Evolutionary conservation across 768 basidiomycete genomes (phyloP).

Genomic region (Boletellus ananiceps): DNA sequence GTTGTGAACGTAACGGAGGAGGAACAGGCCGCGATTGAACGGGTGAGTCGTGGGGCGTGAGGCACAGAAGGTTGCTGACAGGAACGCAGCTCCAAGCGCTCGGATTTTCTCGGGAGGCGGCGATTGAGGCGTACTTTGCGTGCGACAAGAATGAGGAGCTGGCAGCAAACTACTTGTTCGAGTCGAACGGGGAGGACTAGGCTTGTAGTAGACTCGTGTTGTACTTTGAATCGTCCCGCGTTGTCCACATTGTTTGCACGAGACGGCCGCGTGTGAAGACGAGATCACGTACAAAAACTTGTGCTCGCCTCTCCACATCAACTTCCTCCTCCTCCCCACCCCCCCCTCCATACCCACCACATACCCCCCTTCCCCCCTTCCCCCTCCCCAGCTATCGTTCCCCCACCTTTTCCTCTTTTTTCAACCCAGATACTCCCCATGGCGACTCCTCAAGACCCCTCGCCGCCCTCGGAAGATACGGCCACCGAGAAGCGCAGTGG

Average conservation of each 20-base stretch:
- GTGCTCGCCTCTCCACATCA: constrained; percentile 18
- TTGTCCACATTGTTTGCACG: constrained; percentile 27
- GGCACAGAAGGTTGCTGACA: constrained; percentile 1
- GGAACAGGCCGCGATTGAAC: constrained; percentile 82
- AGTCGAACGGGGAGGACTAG: constrained; percentile 42
- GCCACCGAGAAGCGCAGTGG: constrained; percentile 21
- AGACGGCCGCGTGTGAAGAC: constrained; percentile 25
- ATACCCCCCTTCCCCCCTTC: constrained; percentile 16
- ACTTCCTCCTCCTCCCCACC: constrained; percentile 14
- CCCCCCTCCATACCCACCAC: constrained; percentile 25
- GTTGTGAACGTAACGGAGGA: constrained; percentile 79
- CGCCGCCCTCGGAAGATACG: constrained; percentile 13
- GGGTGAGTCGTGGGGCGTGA: constrained; percentile 51
- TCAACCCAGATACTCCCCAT: constrained; percentile 8
- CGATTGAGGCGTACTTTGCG: constrained; percentile 87
- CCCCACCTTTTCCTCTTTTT: background rate
- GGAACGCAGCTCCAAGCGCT: constrained; percentile 67
- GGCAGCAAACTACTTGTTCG: constrained; percentile 92
- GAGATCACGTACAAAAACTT: constrained; percentile 29
- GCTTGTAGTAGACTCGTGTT: background rate
- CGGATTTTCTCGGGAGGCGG: constrained; percentile 79
- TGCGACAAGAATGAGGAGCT: constrained; percentile 97
- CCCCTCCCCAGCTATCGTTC: background rate
- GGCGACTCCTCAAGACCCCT: constrained; percentile 22
- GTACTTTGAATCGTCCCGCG: background rate